A percentile compares a stretch with the other conserved stretches of the same genome.
Evolutionary conservation across 2,329 filamentous ascomycete genomes (phyloP).

Genomic region (Pestalotiopsis sp.): DNA sequence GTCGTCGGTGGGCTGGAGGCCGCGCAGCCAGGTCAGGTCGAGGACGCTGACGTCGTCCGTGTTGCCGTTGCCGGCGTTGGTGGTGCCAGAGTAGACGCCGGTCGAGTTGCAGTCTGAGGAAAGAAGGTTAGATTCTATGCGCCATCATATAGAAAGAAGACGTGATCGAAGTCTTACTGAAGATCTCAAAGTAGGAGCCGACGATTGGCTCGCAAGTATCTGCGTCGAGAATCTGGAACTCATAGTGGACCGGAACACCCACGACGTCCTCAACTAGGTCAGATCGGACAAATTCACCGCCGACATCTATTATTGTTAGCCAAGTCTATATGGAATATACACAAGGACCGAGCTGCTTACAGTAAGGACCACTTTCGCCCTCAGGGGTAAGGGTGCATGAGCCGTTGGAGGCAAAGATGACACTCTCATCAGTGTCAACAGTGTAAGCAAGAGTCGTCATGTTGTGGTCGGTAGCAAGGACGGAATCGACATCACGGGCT

Average conservation of each 20-base stretch:
- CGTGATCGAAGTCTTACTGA: not conserved
- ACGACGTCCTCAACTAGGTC: constrained; percentile 48
- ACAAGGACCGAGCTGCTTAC: not conserved
- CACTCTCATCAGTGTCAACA: constrained; percentile 31
- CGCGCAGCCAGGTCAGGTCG: constrained; percentile 48
- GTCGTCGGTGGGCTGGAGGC: constrained; percentile 46
- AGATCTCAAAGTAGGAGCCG: constrained; percentile 52
- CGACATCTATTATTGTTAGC: constrained; percentile 36
- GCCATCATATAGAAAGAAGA: not conserved
- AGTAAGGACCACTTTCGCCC: constrained; percentile 57
- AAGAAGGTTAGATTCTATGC: constrained; percentile 16
- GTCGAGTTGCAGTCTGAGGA: constrained; percentile 49
- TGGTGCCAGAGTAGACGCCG: constrained; percentile 39
- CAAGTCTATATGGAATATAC: not conserved
- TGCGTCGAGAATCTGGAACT: constrained; percentile 57
- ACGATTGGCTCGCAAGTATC: constrained; percentile 38
- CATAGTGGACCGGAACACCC: constrained; percentile 51
- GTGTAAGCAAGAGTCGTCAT: constrained; percentile 37
- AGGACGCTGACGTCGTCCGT: constrained; percentile 39
- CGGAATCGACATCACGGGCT: constrained; percentile 17
- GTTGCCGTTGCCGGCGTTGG: constrained; percentile 29
- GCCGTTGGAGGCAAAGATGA: constrained; percentile 43
- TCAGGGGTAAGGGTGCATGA: constrained; percentile 55
- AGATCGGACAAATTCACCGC: constrained; percentile 51
- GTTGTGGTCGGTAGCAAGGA: constrained; percentile 21